phyloP scores from a whole-genome alignment of 495 filamentous ascomycete species.

The Aspergillus incahuasiensis region DNA sequence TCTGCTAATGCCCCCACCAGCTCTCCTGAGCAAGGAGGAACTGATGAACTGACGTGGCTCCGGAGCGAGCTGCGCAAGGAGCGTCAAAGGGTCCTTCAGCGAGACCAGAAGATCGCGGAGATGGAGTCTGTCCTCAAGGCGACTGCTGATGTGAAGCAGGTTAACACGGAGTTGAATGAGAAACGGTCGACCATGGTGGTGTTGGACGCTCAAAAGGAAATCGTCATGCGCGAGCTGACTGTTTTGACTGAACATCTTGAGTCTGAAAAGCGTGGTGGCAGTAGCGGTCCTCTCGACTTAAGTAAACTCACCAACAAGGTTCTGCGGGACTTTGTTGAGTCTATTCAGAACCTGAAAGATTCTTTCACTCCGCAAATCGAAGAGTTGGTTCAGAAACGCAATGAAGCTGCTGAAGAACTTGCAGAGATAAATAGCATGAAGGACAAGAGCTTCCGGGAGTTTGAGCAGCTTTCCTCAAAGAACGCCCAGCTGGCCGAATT shows the following conservation, averaged over 20 bases:
- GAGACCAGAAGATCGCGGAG: conserved; percentile 73
- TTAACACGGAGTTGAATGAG: conserved; percentile 82
- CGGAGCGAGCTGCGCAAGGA: conserved; percentile 76
- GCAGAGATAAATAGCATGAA: conserved; percentile 71
- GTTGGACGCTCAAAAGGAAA: conserved; percentile 89
- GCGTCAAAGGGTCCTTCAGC: conserved; percentile 72
- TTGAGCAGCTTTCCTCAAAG: conserved; percentile 87
- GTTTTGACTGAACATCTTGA: conserved; percentile 75
- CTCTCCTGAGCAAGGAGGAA: conserved; percentile 48
- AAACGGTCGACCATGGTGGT: conserved; percentile 97
- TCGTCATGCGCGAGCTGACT: conserved; percentile 87
- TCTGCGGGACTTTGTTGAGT: conserved; percentile 81
- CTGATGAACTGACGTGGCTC: conserved; percentile 69
- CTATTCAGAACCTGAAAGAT: conserved; percentile 80
- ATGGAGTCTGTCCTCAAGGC: conserved; percentile 68
- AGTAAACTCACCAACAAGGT: conserved; percentile 77
- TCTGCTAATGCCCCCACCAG: conserved; percentile 68
- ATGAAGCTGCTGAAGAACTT: conserved; percentile 77
- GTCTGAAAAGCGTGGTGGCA: conserved; percentile 56
- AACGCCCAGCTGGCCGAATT: conserved; percentile 90
- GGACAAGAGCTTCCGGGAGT: conserved; percentile 89
- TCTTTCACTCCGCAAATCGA: conserved; percentile 74
- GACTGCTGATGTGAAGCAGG: conserved; percentile 74
- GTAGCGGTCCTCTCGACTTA: conserved; percentile 60
- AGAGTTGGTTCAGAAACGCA: conserved; percentile 75